Evolutionary conservation across 2,329 filamentous ascomycete species (phyloP).

Genomic region (Xylariaceae sp.): DNA sequence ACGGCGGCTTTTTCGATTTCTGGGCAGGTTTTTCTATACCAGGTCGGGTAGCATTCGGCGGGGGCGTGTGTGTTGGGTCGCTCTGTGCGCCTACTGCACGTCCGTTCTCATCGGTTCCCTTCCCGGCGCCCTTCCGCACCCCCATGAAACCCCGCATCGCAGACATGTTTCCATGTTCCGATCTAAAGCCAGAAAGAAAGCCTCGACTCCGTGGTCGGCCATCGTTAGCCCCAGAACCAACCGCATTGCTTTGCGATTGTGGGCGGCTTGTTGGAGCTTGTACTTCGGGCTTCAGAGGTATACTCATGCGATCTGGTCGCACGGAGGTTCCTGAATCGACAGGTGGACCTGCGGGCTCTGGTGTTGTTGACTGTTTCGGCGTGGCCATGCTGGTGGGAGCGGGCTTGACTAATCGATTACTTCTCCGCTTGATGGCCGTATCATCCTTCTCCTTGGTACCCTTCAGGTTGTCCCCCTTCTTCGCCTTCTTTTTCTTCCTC

Average conservation of each 20-base stretch:
- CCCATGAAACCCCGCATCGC: constrained; percentile 26
- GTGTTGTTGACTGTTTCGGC: constrained; percentile 25
- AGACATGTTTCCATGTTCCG: constrained; percentile 27
- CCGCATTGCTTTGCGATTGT: constrained; percentile 5
- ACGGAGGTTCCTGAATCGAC: constrained; percentile 23
- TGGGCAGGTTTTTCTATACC: constrained; percentile 17
- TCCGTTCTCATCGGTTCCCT: constrained; percentile 16
- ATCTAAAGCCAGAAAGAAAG: constrained; percentile 28
- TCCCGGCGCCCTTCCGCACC: constrained; percentile 18
- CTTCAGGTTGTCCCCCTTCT: constrained; percentile 38
- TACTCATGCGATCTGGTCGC: constrained; percentile 19
- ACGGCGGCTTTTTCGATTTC: constrained; percentile 26
- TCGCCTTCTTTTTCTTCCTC: constrained; percentile 44
- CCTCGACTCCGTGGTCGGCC: constrained; percentile 28
- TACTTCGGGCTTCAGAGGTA: constrained; percentile 12
- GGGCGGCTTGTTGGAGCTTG: constrained; percentile 21
- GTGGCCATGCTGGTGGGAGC: constrained; percentile 24
- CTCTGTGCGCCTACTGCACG: constrained; percentile 12
- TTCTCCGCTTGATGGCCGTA: constrained; percentile 34
- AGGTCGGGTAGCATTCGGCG: constrained; percentile 9
- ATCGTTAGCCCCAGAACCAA: constrained; percentile 12
- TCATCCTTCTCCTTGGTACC: constrained; percentile 40
- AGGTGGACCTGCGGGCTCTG: constrained; percentile 27
- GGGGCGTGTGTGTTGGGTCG: constrained; percentile 20
- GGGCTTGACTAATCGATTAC: constrained; percentile 36